These are phyloP conservation scores for Amylocystis lapponica DNA, from an alignment of 768 basidiomycete species.

Conservation along the genomic window DNA sequence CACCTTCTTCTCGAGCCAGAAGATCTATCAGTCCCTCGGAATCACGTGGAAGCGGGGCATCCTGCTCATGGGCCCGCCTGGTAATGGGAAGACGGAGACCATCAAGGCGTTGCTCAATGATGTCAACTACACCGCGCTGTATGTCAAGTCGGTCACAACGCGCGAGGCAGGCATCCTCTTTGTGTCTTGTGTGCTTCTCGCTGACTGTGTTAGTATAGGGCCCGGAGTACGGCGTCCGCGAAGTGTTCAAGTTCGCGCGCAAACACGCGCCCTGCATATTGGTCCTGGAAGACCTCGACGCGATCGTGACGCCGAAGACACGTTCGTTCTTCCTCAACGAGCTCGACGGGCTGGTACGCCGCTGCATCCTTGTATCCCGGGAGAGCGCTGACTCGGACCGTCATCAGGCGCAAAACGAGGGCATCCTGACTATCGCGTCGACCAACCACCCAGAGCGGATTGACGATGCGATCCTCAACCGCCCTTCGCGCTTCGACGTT, in stretches of 20 bases:
- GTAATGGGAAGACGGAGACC: slow-evolving; percentile 36
- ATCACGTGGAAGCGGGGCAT: slow-evolving; percentile 33
- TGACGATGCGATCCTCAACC: slow-evolving; percentile 35
- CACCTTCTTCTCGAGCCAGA: slow-evolving; percentile 34
- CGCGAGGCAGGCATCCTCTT: slow-evolving; percentile 20
- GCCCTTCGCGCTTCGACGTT: no score
- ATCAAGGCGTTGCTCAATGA: slow-evolving; percentile 27
- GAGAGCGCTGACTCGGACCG: not conserved
- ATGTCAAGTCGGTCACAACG: slow-evolving; percentile 36
- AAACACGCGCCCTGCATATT: slow-evolving; percentile 26
- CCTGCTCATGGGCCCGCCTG: slow-evolving; percentile 24
- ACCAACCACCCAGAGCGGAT: no score
- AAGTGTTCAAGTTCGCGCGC: slow-evolving; percentile 33
- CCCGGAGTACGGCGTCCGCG: slow-evolving; percentile 24
- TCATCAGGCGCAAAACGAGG: slow-evolving; percentile 34
- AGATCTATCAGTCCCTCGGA: slow-evolving; percentile 31
- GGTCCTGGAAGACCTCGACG: slow-evolving; percentile 38
- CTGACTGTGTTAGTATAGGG: slow-evolving; percentile 6
- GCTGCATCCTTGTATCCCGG: not conserved
- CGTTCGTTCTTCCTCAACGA: slow-evolving; percentile 40
- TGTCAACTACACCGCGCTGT: slow-evolving; percentile 26
- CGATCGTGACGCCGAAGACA: slow-evolving; percentile 32
- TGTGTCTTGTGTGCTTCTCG: no score
- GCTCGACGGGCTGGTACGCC: slow-evolving; percentile 20
- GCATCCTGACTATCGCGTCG: slow-evolving; percentile 36